phyloP scores from a whole-genome alignment of 1,284 basidiomycete genomes.

The Puccinia coronata region DNA sequence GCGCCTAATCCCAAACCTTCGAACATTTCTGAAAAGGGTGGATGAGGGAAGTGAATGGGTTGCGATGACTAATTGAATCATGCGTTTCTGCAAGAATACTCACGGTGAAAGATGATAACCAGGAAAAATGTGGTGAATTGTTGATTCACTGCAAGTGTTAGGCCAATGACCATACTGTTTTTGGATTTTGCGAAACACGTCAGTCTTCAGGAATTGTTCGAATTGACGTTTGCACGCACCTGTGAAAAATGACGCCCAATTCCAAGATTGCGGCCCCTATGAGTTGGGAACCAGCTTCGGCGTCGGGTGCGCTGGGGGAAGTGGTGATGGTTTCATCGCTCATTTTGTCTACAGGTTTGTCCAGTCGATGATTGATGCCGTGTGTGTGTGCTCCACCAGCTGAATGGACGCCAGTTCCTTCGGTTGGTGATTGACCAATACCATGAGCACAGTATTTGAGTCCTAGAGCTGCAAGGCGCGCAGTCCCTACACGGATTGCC shows the following conservation, averaged over 20 bases:
- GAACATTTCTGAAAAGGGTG: slow-evolving; percentile 37
- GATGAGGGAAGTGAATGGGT: background rate
- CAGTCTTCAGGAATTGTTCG: too few relatives aligned
- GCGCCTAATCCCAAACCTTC: slow-evolving; percentile 44
- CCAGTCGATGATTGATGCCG: background rate
- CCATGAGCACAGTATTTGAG: slow-evolving; percentile 37
- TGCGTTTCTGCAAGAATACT: background rate
- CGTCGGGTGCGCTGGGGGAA: slow-evolving; percentile 52
- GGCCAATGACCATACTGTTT: slow-evolving; percentile 75
- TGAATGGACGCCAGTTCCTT: background rate
- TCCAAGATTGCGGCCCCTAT: slow-evolving; percentile 81
- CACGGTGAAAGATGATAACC: slow-evolving; percentile 71
- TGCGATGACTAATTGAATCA: background rate
- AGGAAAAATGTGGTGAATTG: slow-evolving; percentile 82
- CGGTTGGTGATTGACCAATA: background rate
- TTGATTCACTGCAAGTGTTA: slow-evolving; percentile 83
- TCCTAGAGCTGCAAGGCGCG: slow-evolving; percentile 52
- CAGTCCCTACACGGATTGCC: slow-evolving; percentile 61
- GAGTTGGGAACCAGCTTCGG: slow-evolving; percentile 70
- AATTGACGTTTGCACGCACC: slow-evolving; percentile 23
- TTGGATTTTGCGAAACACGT: too few relatives aligned
- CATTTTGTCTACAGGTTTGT: background rate
- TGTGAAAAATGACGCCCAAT: slow-evolving; percentile 89
- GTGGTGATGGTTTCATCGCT: slow-evolving; percentile 11
- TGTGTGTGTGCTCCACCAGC: slow-evolving; percentile 1